Evolutionary conservation across 163 green algal genomes (phyloP).

Genomic region (Chlamydomonas reinhardtii): DNA sequence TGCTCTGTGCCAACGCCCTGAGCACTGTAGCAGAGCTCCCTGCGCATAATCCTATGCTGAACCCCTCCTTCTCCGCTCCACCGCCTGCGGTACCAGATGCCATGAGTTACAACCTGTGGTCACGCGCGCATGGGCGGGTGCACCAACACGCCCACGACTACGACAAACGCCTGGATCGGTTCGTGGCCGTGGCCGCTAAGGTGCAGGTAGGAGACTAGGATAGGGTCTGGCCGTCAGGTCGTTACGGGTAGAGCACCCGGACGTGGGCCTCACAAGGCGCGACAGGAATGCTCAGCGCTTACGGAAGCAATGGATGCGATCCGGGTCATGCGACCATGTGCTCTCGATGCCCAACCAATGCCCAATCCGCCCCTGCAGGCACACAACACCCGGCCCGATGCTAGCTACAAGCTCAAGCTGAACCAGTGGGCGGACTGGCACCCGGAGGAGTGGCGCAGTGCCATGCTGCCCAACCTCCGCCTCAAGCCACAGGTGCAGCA

Average conservation of each 20-base stretch:
- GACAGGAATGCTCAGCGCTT: too few species aligned
- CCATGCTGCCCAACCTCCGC: constrained; percentile 48
- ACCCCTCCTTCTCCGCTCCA: too few species aligned
- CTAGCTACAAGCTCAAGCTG: constrained; percentile 31
- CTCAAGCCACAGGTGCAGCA: not conserved
- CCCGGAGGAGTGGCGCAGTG: constrained; percentile 29
- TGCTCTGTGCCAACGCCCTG: too few species aligned
- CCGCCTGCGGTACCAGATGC: constrained; percentile 37
- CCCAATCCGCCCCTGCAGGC: not conserved
- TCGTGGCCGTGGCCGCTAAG: constrained; percentile 6
- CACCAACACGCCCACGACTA: constrained; percentile 13
- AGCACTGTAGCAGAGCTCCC: too few species aligned
- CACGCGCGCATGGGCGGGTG: not conserved
- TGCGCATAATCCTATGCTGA: too few species aligned
- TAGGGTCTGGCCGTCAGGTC: too few species aligned
- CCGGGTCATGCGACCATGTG: too few species aligned
- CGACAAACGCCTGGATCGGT: constrained; percentile 26
- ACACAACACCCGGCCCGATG: constrained; percentile 47
- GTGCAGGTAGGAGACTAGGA: constrained; percentile 25
- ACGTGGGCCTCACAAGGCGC: too few species aligned
- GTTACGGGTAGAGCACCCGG: too few species aligned
- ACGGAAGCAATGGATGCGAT: too few species aligned
- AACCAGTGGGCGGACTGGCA: constrained; percentile 60
- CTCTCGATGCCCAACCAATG: too few species aligned
- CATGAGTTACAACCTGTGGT: constrained; percentile 38